Evolutionary conservation across 164 flowering plant species (phyloP).

Genomic region (Chimonanthus praecox): DNA sequence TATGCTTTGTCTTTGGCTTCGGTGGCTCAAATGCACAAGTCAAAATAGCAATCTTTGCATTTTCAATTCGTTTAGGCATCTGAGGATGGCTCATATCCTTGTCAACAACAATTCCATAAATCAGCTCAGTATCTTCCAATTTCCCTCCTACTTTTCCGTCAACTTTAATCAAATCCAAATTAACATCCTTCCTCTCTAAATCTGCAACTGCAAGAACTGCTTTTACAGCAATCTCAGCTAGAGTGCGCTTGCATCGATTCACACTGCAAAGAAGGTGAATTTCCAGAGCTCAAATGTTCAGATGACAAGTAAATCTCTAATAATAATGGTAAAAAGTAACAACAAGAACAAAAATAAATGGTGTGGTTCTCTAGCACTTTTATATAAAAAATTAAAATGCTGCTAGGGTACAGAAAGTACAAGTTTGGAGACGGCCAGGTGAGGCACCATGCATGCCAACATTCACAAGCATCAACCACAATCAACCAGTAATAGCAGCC

Average conservation of each 20-base stretch:
- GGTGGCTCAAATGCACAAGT: conserved; percentile 99
- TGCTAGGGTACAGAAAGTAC: neutral
- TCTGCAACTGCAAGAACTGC: conserved; percentile 98
- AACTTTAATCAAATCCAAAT: conserved; percentile 85
- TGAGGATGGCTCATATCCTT: conserved; percentile 99
- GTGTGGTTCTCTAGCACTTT: neutral
- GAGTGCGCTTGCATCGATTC: conserved; percentile 81
- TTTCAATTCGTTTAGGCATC: conserved; percentile 91
- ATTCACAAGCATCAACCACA: neutral
- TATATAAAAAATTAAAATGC: neutral
- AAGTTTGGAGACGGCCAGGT: too few relatives aligned
- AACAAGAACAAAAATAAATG: neutral
- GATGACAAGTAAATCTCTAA: too few relatives aligned
- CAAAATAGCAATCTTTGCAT: conserved; percentile 93
- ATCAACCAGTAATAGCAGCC: neutral
- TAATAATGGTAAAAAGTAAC: too few relatives aligned
- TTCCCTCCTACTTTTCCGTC: conserved; percentile 99
- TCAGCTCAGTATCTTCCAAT: conserved; percentile 88
- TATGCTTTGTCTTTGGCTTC: conserved; percentile 98
- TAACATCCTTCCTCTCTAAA: conserved; percentile 94
- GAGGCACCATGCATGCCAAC: too few relatives aligned
- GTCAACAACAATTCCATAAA: conserved; percentile 90
- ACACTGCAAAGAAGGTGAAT: conserved; percentile 51
- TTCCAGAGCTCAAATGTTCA: neutral
- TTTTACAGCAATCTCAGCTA: conserved; percentile 98